phyloP scores from a whole-genome alignment of 2,329 filamentous ascomycete species.

The Fusarium fracticaudum region DNA sequence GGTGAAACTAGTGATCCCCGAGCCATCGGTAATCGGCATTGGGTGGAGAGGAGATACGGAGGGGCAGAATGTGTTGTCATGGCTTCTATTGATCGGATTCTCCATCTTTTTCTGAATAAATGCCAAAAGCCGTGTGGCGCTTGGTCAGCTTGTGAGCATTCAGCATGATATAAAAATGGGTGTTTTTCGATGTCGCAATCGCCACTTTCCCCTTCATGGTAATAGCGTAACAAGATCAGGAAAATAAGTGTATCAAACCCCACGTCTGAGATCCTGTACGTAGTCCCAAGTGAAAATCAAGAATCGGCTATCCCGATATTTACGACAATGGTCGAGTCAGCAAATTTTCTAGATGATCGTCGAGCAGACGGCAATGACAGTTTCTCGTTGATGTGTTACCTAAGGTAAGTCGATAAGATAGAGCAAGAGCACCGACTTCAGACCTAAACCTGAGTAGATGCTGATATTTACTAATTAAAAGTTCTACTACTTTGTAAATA shows the following conservation, averaged over 20 bases:
- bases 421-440: background rate
- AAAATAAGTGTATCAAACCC: slow-evolving; percentile 19
- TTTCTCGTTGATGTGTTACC: background rate
- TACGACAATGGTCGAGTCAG: background rate
- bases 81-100: slow-evolving; percentile 1
- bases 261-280: background rate
- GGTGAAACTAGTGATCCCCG: background rate
- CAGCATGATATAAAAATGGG: slow-evolving; percentile 22
- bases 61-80: slow-evolving; percentile 25
- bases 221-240: slow-evolving; percentile 26
- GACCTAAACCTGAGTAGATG: background rate
- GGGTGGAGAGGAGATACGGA: background rate
- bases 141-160: slow-evolving; percentile 20
- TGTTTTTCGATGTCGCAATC: slow-evolving; percentile 41
- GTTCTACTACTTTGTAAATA: background rate
- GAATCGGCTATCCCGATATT: background rate
- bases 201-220: slow-evolving; percentile 37
- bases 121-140: slow-evolving; percentile 26
- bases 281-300: background rate
- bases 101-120: slow-evolving; percentile 25
- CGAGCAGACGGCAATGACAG: background rate
- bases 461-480: background rate
- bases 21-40: slow-evolving; percentile 31
- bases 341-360: background rate
- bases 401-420: background rate